Evolutionary conservation across 2,329 filamentous ascomycete species (phyloP).

Genomic region (Ceratocystis alfenasii): DNA sequence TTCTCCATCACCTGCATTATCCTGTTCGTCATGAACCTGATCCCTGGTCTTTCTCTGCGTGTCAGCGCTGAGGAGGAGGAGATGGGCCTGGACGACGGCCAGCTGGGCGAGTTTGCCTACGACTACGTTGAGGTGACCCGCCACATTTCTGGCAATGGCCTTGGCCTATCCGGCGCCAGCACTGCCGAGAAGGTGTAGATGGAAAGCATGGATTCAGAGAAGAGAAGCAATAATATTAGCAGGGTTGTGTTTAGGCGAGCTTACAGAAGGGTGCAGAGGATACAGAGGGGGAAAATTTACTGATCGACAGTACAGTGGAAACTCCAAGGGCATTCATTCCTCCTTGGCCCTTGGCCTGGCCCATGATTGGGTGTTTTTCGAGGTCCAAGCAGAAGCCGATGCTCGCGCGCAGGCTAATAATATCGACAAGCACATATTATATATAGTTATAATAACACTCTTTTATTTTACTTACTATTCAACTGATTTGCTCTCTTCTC

Average conservation of each 20-base stretch:
- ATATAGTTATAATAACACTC: background rate
- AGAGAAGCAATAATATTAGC: background rate
- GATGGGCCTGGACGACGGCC: slow-evolving; percentile 57
- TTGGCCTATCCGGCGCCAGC: slow-evolving; percentile 18
- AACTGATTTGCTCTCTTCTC: background rate
- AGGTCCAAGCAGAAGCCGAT: slow-evolving; percentile 8
- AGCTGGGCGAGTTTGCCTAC: slow-evolving; percentile 74
- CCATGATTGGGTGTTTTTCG: background rate
- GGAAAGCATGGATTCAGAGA: background rate
- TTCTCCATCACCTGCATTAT: slow-evolving; percentile 58
- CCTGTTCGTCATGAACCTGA: slow-evolving; percentile 57
- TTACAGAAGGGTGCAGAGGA: background rate
- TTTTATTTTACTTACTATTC: background rate
- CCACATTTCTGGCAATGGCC: slow-evolving; percentile 43
- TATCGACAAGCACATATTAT: slow-evolving; percentile 1
- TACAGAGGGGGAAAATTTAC: background rate
- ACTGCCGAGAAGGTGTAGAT: slow-evolving; percentile 22
- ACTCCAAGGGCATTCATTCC: background rate
- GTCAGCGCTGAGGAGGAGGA: slow-evolving; percentile 56
- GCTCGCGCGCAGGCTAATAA: slow-evolving; percentile 4
- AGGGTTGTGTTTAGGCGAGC: background rate
- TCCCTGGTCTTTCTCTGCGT: slow-evolving; percentile 58
- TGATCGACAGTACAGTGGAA: background rate
- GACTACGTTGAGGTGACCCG: slow-evolving; percentile 63
- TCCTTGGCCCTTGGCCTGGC: background rate